Evolutionary conservation across 495 filamentous ascomycete species (phyloP), one percentile per base, ranked within the genome.

Genomic region (Penicillium robsamsonii): DNA sequence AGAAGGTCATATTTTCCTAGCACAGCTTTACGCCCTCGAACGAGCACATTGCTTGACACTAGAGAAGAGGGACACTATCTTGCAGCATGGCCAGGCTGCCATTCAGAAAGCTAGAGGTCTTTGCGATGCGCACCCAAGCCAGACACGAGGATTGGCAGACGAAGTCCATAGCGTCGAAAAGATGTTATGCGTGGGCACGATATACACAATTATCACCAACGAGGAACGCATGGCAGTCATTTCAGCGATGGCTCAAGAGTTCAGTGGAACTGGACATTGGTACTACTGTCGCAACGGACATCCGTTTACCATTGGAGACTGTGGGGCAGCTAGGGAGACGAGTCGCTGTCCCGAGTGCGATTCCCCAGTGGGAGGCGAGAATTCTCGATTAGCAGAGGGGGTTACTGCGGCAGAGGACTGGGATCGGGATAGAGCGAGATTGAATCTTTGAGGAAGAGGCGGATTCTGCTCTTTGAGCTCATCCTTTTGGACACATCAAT

Each of bases 261-360:
- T 85, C 30, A 56, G 35, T 2, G 75, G 79, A 3, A 86, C 78
- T 5, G 84, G 85, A 0, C 84, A 88, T 65, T 89, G 84, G 87
- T 90, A 89, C 68, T 76, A 75, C 15, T 90, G 86, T 56, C 67
- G 50, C 40, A 89, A 90, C 68, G 79, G 81, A 0, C 83, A 90
- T 69, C 84, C 87, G 29, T 91, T 91, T 60, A 86, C 87, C 0
- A 72, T 90, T 35, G 87, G 88, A 0, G 82, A 91, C 57, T 92
- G 88, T 66, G 89, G 87, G 10, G 82, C 81, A 75, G 82, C 88
- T 0, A 86, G 87, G 79, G 54, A 90, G 67, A 50, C 58, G 48
- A 75, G 86, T 3, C 57, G 60, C 25, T 92, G 88, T 56, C 87
- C 89, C 4, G 79, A 90, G 55, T 91, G 87, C 61, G 79, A 75